Base-by-base conservation (phyloP, 2,329 filamentous ascomycete genomes). In the Botrytis medusae region DNA sequence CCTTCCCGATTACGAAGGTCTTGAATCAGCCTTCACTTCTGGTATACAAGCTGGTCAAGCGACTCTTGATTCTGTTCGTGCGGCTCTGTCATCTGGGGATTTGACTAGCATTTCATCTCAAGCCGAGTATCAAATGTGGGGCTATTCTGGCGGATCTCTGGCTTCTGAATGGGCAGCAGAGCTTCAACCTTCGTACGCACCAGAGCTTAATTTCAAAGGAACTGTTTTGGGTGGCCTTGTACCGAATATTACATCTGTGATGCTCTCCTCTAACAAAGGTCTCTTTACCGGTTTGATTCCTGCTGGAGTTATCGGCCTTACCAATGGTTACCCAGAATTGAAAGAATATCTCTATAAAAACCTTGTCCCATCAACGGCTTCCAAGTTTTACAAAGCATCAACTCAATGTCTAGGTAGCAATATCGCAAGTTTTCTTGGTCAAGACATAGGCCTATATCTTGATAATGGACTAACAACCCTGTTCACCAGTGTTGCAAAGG, bases 131-230 rank as follows among this genome's bases (percentile, higher is more conserved):
- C 73, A 71, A 40, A 57, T 88, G 72, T 89, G 86, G 86, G 88
- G 88, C 0, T 89, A 89, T 77, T 87, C 85, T 0, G 88, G 88
- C 4, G 87, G 87, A 6, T 84, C 84, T 2, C 75, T 89, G 29
- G 86, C 87, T 0, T 85, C 82, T 4, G 86, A 85, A 44, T 87
- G 84, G 82, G 87, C 87, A 0, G 84, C 85, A 25, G 86, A 89
- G 68, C 78, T 89, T 34, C 86, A 87, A 61, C 80, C 82, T 0
- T 80, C 81, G 7, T 89, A 89, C 74, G 87, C 87, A 0, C 86
- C 87, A 0, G 86, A 88, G 57, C 78, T 89, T 8, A 79, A 81
- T 2, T 82, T 89, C 46, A 80, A 80, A 1, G 87, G 86, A 4
- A 84, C 83, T 1, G 87, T 85, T 0, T 75, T 88, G 0, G 87